phyloP scores from a whole-genome alignment of 192 early-diverging fungal species.

The Entophlyctis luteolus region DNA sequence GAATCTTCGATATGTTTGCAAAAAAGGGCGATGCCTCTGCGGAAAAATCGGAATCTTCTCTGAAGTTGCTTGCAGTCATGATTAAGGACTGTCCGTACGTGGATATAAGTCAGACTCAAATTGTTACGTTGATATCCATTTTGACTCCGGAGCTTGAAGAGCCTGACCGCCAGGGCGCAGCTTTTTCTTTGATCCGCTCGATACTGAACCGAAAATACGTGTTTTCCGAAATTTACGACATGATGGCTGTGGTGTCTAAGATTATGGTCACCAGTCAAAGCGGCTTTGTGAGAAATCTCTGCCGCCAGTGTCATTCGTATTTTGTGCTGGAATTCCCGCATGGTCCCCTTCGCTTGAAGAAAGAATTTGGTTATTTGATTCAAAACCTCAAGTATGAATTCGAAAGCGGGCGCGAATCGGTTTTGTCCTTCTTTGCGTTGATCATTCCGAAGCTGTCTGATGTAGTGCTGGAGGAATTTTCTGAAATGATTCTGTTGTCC shows the following conservation, averaged over 20 bases:
- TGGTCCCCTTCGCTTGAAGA: conserved; percentile 71
- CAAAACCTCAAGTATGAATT: conserved; percentile 87
- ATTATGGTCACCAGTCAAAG: conserved; percentile 87
- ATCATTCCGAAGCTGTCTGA: conserved; percentile 78
- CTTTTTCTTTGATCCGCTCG: conserved; percentile 81
- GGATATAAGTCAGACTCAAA: conserved; percentile 66
- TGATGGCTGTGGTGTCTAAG: conserved; percentile 74
- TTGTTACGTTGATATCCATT: conserved; percentile 74
- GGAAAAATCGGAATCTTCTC: conserved; percentile 69
- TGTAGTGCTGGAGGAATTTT: conserved; percentile 66
- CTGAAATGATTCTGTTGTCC: conserved; percentile 80
- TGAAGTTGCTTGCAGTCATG: conserved; percentile 76
- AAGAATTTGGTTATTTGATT: conserved; percentile 82
- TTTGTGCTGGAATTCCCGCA: conserved; percentile 97
- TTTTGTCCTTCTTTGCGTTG: conserved; percentile 79
- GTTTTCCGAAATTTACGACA: conserved; percentile 85
- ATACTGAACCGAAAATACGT: conserved; percentile 82
- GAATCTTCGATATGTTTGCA: conserved; percentile 72
- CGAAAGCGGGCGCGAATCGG: conserved; percentile 88
- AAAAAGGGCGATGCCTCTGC: conserved; percentile 54
- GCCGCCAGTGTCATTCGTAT: conserved; percentile 75
- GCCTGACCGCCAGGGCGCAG: conserved; percentile 72
- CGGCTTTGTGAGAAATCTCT: conserved; percentile 73
- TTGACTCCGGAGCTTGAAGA: conserved; percentile 87
- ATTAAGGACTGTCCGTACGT: conserved; percentile 73